Evolutionary conservation across 1,139 yeast species (phyloP).

Genomic region (Protomyces arabidopsidicola): DNA sequence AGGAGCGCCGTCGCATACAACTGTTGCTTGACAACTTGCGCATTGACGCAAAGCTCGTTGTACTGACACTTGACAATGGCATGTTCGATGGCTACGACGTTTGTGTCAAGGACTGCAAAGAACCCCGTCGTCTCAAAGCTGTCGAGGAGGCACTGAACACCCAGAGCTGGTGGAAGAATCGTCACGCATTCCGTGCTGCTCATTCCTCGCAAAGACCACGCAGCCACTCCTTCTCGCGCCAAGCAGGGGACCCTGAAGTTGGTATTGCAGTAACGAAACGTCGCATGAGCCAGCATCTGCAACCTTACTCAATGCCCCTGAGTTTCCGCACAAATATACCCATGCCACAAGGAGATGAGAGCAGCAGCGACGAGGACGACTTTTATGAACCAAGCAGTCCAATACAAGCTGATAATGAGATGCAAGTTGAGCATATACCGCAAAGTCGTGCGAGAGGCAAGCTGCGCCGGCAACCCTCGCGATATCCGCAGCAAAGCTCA

Average conservation of each 20-base stretch:
- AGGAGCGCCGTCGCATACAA: conserved; percentile 59
- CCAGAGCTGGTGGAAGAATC: conserved; percentile 27
- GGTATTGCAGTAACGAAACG: conserved; percentile 2
- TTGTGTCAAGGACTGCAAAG: conserved; percentile 63
- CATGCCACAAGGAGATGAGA: conserved; percentile 18
- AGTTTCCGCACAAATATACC: conserved; percentile 20
- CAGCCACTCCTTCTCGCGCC: background rate
- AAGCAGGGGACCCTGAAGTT: background rate
- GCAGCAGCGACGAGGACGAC: conserved; percentile 12
- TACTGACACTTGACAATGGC: conserved; percentile 61
- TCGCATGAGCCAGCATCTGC: conserved; percentile 3
- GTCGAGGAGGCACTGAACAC: conserved; percentile 3
- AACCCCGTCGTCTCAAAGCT: conserved; percentile 44
- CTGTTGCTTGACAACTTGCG: conserved; percentile 68
- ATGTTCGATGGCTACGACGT: conserved; percentile 64
- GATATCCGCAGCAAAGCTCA: background rate
- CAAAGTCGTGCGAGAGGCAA: background rate
- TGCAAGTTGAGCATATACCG: background rate
- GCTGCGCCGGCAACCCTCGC: background rate
- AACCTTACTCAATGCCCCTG: conserved; percentile 9
- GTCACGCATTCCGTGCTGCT: background rate
- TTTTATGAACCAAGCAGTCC: background rate
- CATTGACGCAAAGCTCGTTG: conserved; percentile 72
- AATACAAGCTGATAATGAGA: background rate
- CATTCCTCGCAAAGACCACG: background rate